phyloP scores from a whole-genome alignment of 2,329 filamentous ascomycete species.

The Apiospora sp. region DNA sequence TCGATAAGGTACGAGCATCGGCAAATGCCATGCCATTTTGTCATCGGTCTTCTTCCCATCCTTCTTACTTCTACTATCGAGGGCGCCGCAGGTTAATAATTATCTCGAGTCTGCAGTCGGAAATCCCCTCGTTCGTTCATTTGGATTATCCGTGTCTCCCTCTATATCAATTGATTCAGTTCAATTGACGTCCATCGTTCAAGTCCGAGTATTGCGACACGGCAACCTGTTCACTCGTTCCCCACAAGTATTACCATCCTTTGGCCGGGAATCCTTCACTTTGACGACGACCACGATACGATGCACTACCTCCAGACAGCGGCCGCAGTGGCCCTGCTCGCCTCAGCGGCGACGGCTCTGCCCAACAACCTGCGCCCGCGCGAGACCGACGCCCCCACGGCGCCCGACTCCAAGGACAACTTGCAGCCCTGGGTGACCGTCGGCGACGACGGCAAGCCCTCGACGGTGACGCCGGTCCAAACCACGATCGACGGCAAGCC shows the following conservation, averaged over 20 bases:
- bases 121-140: not conserved
- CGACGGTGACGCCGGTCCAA: conserved; percentile 58
- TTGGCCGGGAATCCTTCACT: not conserved
- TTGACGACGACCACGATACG: not conserved
- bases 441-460: conserved; percentile 54
- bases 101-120: not conserved
- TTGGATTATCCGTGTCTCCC: not conserved
- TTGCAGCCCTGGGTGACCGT: conserved; percentile 61
- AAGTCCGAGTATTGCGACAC: not conserved
- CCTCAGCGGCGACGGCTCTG: conserved; percentile 35
- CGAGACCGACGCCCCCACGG: conserved; percentile 30
- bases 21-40: conserved; percentile 1
- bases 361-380: conserved; percentile 32
- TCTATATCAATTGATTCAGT: not conserved
- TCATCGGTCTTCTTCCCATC: not conserved
- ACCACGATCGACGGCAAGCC: conserved; percentile 57
- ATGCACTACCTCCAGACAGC: conserved; percentile 27
- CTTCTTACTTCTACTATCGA: not conserved
- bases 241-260: not conserved
- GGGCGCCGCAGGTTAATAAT: not conserved
- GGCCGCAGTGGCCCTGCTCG: conserved; percentile 35
- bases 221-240: not conserved
- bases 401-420: conserved; percentile 40
- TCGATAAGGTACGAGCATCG: conserved; percentile 3
- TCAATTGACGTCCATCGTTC: not conserved